A percentile compares a stretch with the other conserved stretches of the same genome.
phyloP scores from a whole-genome alignment of 345 rosid genomes.

The Mercurialis annua region DNA sequence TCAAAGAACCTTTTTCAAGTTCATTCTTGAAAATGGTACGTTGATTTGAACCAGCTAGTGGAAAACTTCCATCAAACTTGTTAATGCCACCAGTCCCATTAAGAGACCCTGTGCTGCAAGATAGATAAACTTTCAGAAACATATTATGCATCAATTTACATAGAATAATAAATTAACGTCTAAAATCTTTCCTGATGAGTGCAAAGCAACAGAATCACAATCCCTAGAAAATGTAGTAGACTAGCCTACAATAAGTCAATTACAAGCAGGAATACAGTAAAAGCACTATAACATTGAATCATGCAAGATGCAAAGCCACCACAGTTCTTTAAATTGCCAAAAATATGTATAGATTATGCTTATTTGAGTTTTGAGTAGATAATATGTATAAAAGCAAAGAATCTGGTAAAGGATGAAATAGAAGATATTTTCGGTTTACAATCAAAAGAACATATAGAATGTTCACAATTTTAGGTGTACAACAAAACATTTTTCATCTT shows the following conservation, averaged over 20 bases:
- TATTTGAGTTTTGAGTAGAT: neutral
- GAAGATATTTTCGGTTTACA: neutral
- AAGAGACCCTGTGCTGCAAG: conserved; percentile 43
- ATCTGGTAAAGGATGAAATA: neutral
- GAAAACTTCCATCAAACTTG: conserved; percentile 34
- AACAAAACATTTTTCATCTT: no score
- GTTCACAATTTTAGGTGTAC: neutral
- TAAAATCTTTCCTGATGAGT: neutral
- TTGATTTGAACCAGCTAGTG: conserved; percentile 27
- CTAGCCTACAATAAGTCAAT: neutral
- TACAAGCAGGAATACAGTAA: neutral
- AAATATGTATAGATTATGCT: neutral
- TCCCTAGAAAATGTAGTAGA: neutral
- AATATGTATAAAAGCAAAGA: neutral
- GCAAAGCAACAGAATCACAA: neutral
- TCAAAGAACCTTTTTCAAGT: conserved; percentile 36
- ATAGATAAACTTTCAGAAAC: conserved; percentile 5
- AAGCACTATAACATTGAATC: neutral
- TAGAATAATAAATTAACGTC: neutral
- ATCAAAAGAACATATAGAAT: neutral
- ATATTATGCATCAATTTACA: neutral
- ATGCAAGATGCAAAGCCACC: neutral
- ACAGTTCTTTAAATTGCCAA: neutral
- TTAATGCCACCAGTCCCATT: conserved; percentile 30
- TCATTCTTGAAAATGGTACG: conserved; percentile 37